Evolutionary conservation across 441 rosid genomes (phyloP).

Genomic region (Isatis lusitanica): DNA sequence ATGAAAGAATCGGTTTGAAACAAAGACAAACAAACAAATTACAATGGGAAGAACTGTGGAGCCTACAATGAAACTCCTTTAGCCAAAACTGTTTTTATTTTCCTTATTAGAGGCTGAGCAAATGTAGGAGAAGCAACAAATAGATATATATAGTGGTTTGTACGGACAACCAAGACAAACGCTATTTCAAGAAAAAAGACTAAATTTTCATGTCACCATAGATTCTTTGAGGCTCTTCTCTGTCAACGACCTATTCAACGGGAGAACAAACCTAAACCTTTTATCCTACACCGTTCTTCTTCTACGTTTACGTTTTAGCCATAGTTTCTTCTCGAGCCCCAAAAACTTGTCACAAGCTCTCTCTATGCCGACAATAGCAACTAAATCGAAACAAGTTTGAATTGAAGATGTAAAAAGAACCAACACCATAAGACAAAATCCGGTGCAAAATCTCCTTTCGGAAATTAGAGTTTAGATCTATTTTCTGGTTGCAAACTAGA

Average conservation of each 20-base stretch:
- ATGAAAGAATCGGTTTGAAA: neutral
- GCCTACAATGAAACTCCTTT: slow-evolving; percentile 24
- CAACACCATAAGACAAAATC: neutral
- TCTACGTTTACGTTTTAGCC: neutral
- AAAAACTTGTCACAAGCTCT: slow-evolving; percentile 2
- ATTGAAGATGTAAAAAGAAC: neutral
- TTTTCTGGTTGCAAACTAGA: neutral
- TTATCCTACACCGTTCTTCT: slow-evolving; percentile 21
- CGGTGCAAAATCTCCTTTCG: neutral
- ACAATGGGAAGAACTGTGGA: slow-evolving; percentile 34
- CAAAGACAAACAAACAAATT: neutral
- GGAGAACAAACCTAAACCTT: neutral
- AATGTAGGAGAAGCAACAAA: slow-evolving; percentile 9
- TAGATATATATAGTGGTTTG: slow-evolving; percentile 12
- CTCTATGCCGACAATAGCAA: slow-evolving; percentile 8
- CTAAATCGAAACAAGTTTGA: neutral
- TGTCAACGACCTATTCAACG: slow-evolving; percentile 21
- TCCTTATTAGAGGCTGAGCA: slow-evolving; percentile 25
- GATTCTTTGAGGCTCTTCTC: slow-evolving; percentile 28
- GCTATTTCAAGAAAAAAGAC: slow-evolving; percentile 25
- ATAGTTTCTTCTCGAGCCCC: slow-evolving; percentile 5
- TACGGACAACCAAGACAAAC: neutral
- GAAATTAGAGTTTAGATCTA: neutral
- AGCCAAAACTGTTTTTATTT: neutral
- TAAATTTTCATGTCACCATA: slow-evolving; percentile 16